phyloP scores from a whole-genome alignment of 1,284 basidiomycete genomes.

The Fistulina hepatica region DNA sequence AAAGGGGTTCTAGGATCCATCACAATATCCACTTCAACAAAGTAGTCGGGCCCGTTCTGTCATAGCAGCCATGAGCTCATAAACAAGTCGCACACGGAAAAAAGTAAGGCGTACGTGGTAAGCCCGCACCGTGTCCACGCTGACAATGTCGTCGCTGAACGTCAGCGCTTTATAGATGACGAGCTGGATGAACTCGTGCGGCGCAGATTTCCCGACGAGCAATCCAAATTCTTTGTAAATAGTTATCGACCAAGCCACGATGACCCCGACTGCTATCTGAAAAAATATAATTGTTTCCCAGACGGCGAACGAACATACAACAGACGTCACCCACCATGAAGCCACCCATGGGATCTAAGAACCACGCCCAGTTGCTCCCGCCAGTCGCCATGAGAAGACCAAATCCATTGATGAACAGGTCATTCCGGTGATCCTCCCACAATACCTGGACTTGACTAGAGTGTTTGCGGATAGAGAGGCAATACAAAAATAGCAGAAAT shows the following conservation, averaged over 20 bases:
- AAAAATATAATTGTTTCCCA: constrained; percentile 12
- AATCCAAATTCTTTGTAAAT: constrained; percentile 77
- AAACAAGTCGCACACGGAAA: constrained; percentile 5
- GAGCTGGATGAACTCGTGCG: constrained; percentile 82
- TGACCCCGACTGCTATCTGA: constrained; percentile 72
- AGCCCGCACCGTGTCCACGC: constrained; percentile 81
- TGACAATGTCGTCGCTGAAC: constrained; percentile 77
- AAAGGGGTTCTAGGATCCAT: constrained; percentile 85
- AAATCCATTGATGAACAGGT: constrained; percentile 74
- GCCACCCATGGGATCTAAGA: constrained; percentile 74
- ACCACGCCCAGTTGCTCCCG: constrained; percentile 81
- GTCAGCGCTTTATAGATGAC: constrained; percentile 90
- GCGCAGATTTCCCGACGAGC: constrained; percentile 85
- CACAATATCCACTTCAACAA: constrained; percentile 93
- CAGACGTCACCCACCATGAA: constrained; percentile 44
- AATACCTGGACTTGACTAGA: constrained; percentile 88
- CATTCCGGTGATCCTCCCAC: constrained; percentile 94
- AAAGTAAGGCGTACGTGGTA: constrained; percentile 57
- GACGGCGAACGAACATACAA: constrained; percentile 4
- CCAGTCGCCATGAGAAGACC: constrained; percentile 85
- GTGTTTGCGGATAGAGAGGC: constrained; percentile 63
- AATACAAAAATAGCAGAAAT: constrained; percentile 79
- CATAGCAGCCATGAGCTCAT: constrained; percentile 5
- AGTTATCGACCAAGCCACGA: constrained; percentile 71
- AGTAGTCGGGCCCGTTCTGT: constrained; percentile 42